These are phyloP conservation scores for Epichloe festucae DNA, from an alignment of 2,329 filamentous ascomycete genomes.

Conservation along the genomic window DNA sequence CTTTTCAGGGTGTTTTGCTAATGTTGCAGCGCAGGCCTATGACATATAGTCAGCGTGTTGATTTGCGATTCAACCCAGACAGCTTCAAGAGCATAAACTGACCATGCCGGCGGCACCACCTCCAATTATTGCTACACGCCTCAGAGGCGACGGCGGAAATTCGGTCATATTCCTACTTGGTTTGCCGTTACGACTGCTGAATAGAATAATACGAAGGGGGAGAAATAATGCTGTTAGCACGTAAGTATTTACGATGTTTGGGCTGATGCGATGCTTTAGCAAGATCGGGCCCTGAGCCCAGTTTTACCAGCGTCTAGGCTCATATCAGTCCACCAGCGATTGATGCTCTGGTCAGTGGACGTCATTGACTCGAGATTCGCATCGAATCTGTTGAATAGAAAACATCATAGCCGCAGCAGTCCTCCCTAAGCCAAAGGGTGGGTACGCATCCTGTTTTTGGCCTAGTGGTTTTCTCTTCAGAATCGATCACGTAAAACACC, in stretches of 20 bases:
- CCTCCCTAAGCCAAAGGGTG: no score
- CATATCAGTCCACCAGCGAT: not conserved
- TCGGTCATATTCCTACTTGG: not conserved
- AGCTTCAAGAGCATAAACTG: slow-evolving; percentile 3
- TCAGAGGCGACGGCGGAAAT: slow-evolving; percentile 13
- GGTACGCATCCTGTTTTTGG: no score
- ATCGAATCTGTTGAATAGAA: not conserved
- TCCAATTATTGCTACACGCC: slow-evolving; percentile 45
- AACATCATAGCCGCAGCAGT: no score
- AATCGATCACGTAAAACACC: no score
- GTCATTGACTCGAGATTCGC: slow-evolving; percentile 7
- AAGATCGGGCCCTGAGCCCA: not conserved
- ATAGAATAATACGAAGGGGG: not conserved
- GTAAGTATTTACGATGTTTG: no score
- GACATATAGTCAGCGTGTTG: not conserved
- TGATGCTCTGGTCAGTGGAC: slow-evolving; percentile 4
- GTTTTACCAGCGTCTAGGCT: not conserved
- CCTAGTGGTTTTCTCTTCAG: no score
- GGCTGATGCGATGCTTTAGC: not conserved
- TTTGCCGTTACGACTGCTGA: not conserved
- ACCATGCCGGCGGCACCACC: slow-evolving; percentile 52
- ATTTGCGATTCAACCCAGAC: not conserved
- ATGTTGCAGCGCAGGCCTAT: slow-evolving; percentile 51
- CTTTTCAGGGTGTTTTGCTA: slow-evolving; percentile 50
- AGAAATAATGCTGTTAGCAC: not conserved